Evolutionary conservation across 2,329 filamentous ascomycete genomes (phyloP).

Genomic region (Colletotrichum neosansevieriae): DNA sequence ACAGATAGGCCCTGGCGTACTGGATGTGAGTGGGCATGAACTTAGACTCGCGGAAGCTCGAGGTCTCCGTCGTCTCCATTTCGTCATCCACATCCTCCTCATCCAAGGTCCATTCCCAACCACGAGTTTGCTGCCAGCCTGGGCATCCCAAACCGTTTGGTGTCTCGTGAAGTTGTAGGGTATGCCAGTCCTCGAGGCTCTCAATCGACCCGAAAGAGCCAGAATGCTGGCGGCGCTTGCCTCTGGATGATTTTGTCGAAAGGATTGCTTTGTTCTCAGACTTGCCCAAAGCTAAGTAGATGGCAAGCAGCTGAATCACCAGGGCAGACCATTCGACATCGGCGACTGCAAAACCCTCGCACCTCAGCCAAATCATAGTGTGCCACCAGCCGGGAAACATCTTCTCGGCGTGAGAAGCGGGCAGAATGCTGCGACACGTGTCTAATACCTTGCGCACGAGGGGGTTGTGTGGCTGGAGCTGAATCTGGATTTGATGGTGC

Average conservation of each 20-base stretch:
- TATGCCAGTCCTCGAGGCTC: slow-evolving; percentile 60
- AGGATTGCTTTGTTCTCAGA: slow-evolving; percentile 46
- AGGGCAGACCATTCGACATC: slow-evolving; percentile 78
- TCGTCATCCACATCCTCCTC: slow-evolving; percentile 59
- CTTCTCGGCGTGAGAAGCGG: slow-evolving; percentile 68
- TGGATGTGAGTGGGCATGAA: slow-evolving; percentile 66
- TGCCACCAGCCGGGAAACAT: slow-evolving; percentile 81
- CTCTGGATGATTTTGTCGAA: slow-evolving; percentile 36
- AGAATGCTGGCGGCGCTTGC: slow-evolving; percentile 50
- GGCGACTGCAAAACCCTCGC: slow-evolving; percentile 58
- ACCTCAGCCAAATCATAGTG: slow-evolving; percentile 75
- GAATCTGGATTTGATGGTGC: slow-evolving; percentile 75
- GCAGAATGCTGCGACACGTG: slow-evolving; percentile 73
- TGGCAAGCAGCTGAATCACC: slow-evolving; percentile 71
- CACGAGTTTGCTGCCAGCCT: slow-evolving; percentile 69
- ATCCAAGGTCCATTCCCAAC: slow-evolving; percentile 80
- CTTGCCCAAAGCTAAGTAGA: slow-evolving; percentile 70
- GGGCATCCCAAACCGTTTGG: slow-evolving; percentile 63
- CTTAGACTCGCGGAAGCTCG: slow-evolving; percentile 44
- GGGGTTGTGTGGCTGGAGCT: slow-evolving; percentile 73
- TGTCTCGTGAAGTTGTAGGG: slow-evolving; percentile 60
- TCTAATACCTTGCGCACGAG: slow-evolving; percentile 72
- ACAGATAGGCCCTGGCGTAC: slow-evolving; percentile 74
- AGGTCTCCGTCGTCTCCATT: slow-evolving; percentile 47
- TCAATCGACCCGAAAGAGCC: slow-evolving; percentile 52